phyloP scores from a whole-genome alignment of 2,329 filamentous ascomycete species.

The Claviceps sp. region DNA sequence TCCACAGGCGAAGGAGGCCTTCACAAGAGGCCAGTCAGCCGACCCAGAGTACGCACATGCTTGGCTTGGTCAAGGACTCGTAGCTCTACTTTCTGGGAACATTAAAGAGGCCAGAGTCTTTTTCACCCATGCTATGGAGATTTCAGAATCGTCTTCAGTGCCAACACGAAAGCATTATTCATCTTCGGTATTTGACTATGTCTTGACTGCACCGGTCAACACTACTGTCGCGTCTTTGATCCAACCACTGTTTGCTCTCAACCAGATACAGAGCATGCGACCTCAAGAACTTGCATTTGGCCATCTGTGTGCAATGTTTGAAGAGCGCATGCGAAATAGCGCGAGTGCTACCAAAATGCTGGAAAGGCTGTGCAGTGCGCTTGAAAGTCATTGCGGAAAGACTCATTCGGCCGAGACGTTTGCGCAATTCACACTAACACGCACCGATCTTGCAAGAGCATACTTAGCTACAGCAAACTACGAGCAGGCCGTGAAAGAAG shows the following conservation, averaged over 20 bases:
- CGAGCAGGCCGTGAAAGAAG: conserved; percentile 60
- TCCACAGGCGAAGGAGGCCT: conserved; percentile 78
- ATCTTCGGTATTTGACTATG: conserved; percentile 67
- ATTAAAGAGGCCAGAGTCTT: conserved; percentile 64
- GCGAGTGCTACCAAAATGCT: conserved; percentile 49
- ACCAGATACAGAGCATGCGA: conserved; percentile 61
- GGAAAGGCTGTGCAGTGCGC: conserved; percentile 48
- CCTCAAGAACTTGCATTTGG: conserved; percentile 58
- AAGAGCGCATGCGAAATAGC: conserved; percentile 66
- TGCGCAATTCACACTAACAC: conserved; percentile 66
- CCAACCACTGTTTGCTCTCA: conserved; percentile 77
- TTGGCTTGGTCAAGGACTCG: conserved; percentile 84
- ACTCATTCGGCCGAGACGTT: conserved; percentile 66
- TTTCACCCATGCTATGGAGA: conserved; percentile 90
- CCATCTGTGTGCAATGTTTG: conserved; percentile 68
- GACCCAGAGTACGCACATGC: conserved; percentile 89
- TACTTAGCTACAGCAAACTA: conserved; percentile 58
- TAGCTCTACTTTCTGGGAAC: conserved; percentile 67
- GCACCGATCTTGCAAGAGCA: conserved; percentile 75
- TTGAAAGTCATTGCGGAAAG: conserved; percentile 74
- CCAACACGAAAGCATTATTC: conserved; percentile 69
- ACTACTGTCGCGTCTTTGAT: conserved; percentile 51
- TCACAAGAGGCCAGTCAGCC: conserved; percentile 80
- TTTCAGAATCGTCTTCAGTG: conserved; percentile 63
- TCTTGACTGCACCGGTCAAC: conserved; percentile 43